phyloP scores from a whole-genome alignment of 768 basidiomycete genomes.

The Suillus weaverae region DNA sequence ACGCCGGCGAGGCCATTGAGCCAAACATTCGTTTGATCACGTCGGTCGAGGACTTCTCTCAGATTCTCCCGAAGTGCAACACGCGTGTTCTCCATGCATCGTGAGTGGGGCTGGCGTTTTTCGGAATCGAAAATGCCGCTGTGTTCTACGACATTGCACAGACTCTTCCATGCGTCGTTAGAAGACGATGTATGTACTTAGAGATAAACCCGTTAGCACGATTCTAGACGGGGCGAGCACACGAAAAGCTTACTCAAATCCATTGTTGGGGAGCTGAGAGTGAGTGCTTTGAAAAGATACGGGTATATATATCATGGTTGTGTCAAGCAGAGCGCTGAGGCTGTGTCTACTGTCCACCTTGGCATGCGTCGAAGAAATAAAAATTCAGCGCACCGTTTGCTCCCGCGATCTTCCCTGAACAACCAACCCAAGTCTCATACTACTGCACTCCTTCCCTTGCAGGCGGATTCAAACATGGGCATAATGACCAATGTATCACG shows the following conservation, averaged over 20 bases:
- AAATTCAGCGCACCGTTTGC: background rate
- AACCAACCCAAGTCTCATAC: background rate
- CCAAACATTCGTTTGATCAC: background rate
- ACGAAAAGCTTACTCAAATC: background rate
- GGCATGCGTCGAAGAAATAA: background rate
- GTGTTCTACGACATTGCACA: background rate
- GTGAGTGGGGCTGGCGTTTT: background rate
- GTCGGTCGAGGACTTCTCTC: background rate
- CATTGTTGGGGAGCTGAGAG: background rate
- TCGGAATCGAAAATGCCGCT: background rate
- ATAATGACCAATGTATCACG: background rate
- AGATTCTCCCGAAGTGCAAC: background rate
- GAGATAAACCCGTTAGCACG: background rate
- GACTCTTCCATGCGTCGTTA: background rate
- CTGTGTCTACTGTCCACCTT: background rate
- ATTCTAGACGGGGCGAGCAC: too few species aligned
- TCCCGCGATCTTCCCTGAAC: background rate
- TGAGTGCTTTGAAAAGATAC: background rate
- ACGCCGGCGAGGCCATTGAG: background rate
- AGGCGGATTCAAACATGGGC: background rate
- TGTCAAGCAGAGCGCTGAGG: background rate
- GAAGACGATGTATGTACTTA: background rate
- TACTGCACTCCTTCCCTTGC: background rate
- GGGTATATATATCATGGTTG: background rate
- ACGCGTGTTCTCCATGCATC: constrained; percentile 1